Conservation (phyloP, 2,329 filamentous ascomycete genomes). For the Ophiocordyceps robertsii region DNA sequence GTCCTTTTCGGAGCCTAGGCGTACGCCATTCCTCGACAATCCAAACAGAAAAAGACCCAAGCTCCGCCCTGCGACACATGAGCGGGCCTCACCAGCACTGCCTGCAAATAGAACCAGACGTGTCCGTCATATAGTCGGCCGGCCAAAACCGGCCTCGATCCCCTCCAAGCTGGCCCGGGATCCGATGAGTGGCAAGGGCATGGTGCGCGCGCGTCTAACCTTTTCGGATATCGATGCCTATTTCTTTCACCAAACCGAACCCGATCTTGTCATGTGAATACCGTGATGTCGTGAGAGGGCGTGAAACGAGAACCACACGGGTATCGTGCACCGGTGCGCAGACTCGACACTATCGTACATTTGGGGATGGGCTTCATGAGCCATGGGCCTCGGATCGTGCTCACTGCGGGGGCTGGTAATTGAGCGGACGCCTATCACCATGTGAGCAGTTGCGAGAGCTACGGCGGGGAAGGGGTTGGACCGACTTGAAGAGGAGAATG, state of each 20-base stretch:
- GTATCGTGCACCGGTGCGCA: slow-evolving; percentile 5
- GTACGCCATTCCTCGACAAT: background rate
- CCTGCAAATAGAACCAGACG: no score
- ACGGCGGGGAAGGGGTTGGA: background rate
- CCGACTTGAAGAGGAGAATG: slow-evolving; percentile 93
- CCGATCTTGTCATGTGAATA: slow-evolving; percentile 5
- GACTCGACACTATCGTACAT: slow-evolving; percentile 9
- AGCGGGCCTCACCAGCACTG: no score
- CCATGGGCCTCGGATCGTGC: slow-evolving; percentile 1
- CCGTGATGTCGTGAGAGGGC: slow-evolving; percentile 8
- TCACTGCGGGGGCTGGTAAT: slow-evolving; percentile 62
- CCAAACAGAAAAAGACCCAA: no score
- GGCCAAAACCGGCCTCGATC: no score
- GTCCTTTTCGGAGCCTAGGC: background rate
- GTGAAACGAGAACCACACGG: slow-evolving; percentile 8
- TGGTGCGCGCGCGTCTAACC: background rate
- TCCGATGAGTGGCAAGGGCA: background rate
- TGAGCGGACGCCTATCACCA: slow-evolving; percentile 56
- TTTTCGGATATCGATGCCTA: background rate
- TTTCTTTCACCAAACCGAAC: slow-evolving; percentile 3
- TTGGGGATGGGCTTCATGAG: slow-evolving; percentile 2
- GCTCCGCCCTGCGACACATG: no score
- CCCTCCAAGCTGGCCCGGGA: no score
- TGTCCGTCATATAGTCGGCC: no score
- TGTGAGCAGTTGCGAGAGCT: slow-evolving; percentile 1